A percentile compares a stretch with the other conserved stretches of the same genome.
phyloP scores from a whole-genome alignment of 305 asterid species.

The Stenogyne calaminthoides region DNA sequence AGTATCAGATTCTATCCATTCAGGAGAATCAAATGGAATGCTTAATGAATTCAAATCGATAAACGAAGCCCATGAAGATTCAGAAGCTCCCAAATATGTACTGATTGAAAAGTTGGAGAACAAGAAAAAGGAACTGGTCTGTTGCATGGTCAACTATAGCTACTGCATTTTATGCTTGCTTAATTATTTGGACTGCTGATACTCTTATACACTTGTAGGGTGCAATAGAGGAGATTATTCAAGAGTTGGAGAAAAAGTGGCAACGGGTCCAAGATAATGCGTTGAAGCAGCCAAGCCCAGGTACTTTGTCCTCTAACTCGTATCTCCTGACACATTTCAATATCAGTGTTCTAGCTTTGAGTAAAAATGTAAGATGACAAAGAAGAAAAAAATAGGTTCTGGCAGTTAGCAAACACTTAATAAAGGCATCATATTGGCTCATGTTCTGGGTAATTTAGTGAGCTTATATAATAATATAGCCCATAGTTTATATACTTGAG shows the following conservation, averaged over 20 bases:
- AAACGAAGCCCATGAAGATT: conserved; percentile 43
- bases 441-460: conserved; percentile 2
- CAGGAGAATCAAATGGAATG: conserved; percentile 43
- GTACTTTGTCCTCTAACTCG: conserved; percentile 37
- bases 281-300: conserved; percentile 82
- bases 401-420: conserved; percentile 21
- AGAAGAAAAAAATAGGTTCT: background rate
- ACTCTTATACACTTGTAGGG: conserved; percentile 45
- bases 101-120: conserved; percentile 62
- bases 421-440: background rate
- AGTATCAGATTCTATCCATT: conserved; percentile 36
- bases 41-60: conserved; percentile 38
- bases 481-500: background rate
- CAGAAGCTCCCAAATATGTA: conserved; percentile 49
- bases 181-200: conserved; percentile 23
- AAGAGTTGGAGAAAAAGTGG: conserved; percentile 69
- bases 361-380: background rate
- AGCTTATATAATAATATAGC: conserved; percentile 2
- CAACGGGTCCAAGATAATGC: conserved; percentile 73
- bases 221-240: conserved; percentile 59
- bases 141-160: conserved; percentile 29
- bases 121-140: conserved; percentile 76
- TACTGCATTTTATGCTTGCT: conserved; percentile 23
- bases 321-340: conserved; percentile 51
- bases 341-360: background rate